Percentiles rank a stretch among this genome's conserved stretches.
Conservation (phyloP, 208 protist species). For the Blastocrithidia nonstop region DNA sequence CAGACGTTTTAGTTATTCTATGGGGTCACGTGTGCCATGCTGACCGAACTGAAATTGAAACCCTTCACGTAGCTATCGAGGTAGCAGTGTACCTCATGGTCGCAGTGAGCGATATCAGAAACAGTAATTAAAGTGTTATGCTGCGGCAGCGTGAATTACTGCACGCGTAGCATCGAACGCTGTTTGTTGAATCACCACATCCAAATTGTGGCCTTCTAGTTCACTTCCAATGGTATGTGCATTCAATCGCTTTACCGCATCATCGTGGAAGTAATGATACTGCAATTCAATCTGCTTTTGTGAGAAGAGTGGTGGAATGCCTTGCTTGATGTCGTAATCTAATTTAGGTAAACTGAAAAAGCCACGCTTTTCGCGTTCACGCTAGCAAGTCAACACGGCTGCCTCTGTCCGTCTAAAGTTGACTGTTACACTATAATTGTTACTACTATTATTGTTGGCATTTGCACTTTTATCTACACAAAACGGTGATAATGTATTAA, state of each 20-base stretch:
- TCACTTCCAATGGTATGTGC: slow-evolving; percentile 48
- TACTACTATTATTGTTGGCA: slow-evolving; percentile 2
- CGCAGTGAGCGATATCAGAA: slow-evolving; percentile 79
- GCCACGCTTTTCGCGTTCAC: slow-evolving; percentile 19
- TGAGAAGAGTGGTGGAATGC: slow-evolving; percentile 50
- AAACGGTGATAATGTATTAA: too few species aligned
- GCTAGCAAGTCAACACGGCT: slow-evolving; percentile 20
- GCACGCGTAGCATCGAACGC: slow-evolving; percentile 67
- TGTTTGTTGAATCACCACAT: slow-evolving; percentile 62
- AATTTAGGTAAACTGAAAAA: slow-evolving; percentile 63
- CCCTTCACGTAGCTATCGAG: slow-evolving; percentile 37
- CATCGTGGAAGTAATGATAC: slow-evolving; percentile 68
- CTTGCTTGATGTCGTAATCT: slow-evolving; percentile 34
- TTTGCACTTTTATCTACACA: slow-evolving; percentile 42
- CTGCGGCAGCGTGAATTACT: slow-evolving; percentile 42
- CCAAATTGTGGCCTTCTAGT: slow-evolving; percentile 70
- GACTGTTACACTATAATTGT: slow-evolving; percentile 19
- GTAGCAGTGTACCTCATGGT: slow-evolving; percentile 60
- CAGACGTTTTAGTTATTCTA: slow-evolving; percentile 41
- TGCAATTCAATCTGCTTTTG: slow-evolving; percentile 56
- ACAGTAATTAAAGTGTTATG: slow-evolving; percentile 85
- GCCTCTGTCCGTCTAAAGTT: slow-evolving; percentile 49
- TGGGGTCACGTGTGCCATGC: slow-evolving; percentile 34
- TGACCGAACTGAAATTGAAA: slow-evolving; percentile 61
- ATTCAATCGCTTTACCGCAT: slow-evolving; percentile 62